Conservation (phyloP, 345 rosid genomes). For the Cardamine occulta region DNA sequence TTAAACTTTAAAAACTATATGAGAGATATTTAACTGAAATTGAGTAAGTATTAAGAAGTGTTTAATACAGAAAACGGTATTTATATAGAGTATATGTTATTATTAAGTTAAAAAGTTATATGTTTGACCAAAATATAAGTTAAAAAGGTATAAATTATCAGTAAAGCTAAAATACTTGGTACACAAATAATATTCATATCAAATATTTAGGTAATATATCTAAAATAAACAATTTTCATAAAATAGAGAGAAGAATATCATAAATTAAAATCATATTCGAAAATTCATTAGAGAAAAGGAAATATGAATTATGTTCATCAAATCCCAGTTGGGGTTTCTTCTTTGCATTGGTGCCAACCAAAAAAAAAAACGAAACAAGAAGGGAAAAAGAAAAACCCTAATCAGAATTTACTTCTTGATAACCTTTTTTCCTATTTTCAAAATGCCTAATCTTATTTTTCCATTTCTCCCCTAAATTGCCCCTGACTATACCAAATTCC, state of each 20-base stretch:
- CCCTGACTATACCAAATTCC: slow-evolving; percentile 6
- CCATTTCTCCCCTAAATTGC: not conserved
- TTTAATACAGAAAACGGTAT: no score
- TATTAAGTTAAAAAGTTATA: no score
- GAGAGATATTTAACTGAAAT: no score
- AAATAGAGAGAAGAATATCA: not conserved
- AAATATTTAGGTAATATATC: not conserved
- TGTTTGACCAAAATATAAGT: no score
- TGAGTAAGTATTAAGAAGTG: not conserved
- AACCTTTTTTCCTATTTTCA: slow-evolving; percentile 28
- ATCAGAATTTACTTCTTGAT: slow-evolving; percentile 33
- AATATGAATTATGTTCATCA: slow-evolving; percentile 36
- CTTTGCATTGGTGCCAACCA: slow-evolving; percentile 4
- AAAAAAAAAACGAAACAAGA: not conserved
- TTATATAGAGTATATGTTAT: no score
- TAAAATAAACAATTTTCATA: not conserved
- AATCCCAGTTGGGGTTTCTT: slow-evolving; percentile 23
- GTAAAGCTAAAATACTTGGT: no score
- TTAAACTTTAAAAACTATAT: no score
- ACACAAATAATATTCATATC: not conserved
- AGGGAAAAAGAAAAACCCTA: not conserved
- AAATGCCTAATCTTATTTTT: slow-evolving; percentile 14
- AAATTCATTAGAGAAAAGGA: not conserved
- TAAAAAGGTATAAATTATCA: not conserved
- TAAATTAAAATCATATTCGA: not conserved